A percentile compares a stretch with the other conserved stretches of the same genome.
Conservation (phyloP, 768 basidiomycete genomes). For the Boletus vinaceobasis region DNA sequence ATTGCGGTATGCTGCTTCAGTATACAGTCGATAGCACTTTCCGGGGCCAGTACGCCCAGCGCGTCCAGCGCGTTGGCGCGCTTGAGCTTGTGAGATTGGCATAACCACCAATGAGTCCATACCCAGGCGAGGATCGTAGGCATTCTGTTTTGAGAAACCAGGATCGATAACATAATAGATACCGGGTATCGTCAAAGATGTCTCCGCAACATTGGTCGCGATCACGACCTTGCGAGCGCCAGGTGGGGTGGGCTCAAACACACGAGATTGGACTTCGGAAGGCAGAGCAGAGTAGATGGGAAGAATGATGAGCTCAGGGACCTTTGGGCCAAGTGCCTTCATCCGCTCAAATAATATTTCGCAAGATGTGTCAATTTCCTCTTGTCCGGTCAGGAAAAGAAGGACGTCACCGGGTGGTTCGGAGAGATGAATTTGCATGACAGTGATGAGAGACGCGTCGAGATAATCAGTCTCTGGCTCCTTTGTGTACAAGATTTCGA, state of each 20-base stretch:
- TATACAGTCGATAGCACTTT: conserved; percentile 97
- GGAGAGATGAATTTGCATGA: conserved; percentile 99
- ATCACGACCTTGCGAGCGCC: conserved; percentile 99
- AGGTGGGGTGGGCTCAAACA: conserved; percentile 97
- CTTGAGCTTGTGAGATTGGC: conserved; percentile 98
- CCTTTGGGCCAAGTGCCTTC: conserved; percentile 98
- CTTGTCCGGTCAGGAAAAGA: conserved; percentile 96
- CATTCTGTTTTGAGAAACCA: conserved; percentile 98
- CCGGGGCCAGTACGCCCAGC: conserved; percentile 98
- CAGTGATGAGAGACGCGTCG: conserved; percentile 95
- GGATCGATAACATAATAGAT: conserved; percentile 99
- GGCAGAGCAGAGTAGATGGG: conserved; percentile 98
- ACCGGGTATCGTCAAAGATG: conserved; percentile 95
- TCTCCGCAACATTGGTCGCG: conserved; percentile 99
- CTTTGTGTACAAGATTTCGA: conserved; percentile 97
- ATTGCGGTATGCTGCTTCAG: conserved; percentile 96
- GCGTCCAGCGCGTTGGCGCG: conserved; percentile 91
- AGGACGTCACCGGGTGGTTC: conserved; percentile 96
- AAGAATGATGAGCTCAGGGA: conserved; percentile 93
- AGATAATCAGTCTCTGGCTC: conserved; percentile 98
- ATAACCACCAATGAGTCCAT: conserved; percentile 99
- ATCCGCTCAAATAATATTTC: conserved; percentile 98
- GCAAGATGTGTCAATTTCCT: conserved; percentile 97
- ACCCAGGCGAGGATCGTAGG: conserved; percentile 93
- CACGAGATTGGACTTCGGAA: conserved; percentile 95